Conservation (phyloP, 2,329 filamentous ascomycete genomes). For the Stemphylium beticola region DNA sequence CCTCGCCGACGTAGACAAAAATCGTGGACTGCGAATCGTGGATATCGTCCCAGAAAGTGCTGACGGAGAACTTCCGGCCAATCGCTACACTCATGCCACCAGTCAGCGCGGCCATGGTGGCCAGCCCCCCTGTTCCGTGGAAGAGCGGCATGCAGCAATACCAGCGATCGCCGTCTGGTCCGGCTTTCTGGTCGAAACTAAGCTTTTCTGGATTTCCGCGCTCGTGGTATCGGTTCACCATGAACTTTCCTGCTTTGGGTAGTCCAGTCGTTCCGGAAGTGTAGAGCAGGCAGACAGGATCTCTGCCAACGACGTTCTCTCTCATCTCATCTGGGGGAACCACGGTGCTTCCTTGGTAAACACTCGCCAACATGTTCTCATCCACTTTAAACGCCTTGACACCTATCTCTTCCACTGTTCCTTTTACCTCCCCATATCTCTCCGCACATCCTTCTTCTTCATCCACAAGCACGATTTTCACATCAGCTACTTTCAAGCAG, state of each 20-base stretch:
- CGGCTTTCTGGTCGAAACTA: conserved; percentile 44
- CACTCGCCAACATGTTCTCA: conserved; percentile 21
- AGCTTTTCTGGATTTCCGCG: conserved; percentile 45
- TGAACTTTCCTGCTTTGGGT: conserved; percentile 61
- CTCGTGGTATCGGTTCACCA: conserved; percentile 36
- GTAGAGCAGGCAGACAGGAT: conserved; percentile 70
- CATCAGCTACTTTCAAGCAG: conserved; percentile 64
- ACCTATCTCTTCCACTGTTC: conserved; percentile 27
- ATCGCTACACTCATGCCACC: conserved; percentile 60
- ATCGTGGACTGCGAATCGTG: conserved; percentile 69
- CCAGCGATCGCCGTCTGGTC: conserved; percentile 62
- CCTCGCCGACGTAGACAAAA: conserved; percentile 80
- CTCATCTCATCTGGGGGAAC: conserved; percentile 63
- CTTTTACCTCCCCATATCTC: conserved; percentile 25
- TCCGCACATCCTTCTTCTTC: conserved; percentile 48
- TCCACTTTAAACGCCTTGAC: conserved; percentile 28
- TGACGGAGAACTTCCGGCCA: conserved; percentile 69
- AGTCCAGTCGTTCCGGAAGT: conserved; percentile 77
- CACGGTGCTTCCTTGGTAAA: conserved; percentile 23
- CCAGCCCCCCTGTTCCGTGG: conserved; percentile 73
- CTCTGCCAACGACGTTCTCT: conserved; percentile 56
- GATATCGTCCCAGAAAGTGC: conserved; percentile 74
- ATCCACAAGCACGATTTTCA: conserved; percentile 65
- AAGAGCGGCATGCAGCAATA: conserved; percentile 80
- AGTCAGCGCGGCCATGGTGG: conserved; percentile 57